These are phyloP conservation scores for Cronartium ribicola DNA, from an alignment of 1,284 basidiomycete species.

Conservation along the genomic window DNA sequence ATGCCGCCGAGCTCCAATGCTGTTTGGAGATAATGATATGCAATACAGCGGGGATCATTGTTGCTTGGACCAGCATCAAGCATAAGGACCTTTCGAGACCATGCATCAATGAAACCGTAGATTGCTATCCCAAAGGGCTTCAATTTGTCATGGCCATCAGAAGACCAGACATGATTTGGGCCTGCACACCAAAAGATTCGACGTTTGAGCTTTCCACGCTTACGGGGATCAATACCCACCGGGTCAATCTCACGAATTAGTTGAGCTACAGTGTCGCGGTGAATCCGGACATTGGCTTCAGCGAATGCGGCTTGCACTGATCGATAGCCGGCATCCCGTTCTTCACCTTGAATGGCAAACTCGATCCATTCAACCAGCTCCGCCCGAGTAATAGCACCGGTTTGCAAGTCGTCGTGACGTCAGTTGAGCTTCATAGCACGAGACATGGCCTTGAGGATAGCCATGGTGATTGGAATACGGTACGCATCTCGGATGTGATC, in stretches of 20 bases:
- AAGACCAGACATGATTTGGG: conserved; percentile 14
- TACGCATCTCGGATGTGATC: background rate
- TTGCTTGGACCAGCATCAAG: conserved; percentile 6
- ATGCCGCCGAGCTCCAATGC: background rate
- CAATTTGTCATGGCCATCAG: conserved; percentile 9
- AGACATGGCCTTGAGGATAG: background rate
- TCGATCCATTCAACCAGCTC: background rate
- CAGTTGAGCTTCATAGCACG: background rate
- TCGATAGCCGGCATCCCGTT: background rate
- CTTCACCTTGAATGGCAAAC: background rate
- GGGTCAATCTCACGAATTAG: conserved; percentile 12
- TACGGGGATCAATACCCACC: background rate
- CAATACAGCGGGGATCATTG: conserved; percentile 17
- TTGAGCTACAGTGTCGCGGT: background rate
- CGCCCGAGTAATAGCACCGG: background rate
- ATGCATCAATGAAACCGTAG: conserved; percentile 11
- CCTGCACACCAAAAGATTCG: background rate
- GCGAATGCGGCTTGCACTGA: background rate
- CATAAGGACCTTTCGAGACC: conserved; percentile 5
- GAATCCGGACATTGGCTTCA: background rate
- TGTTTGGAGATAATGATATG: conserved; percentile 16
- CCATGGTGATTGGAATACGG: background rate
- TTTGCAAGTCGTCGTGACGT: background rate
- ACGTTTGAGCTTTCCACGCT: background rate
- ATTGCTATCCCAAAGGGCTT: conserved; percentile 14